These are phyloP conservation scores for Fusarium incarnatum DNA, from an alignment of 2,329 filamentous ascomycete species.

Conservation along the genomic window DNA sequence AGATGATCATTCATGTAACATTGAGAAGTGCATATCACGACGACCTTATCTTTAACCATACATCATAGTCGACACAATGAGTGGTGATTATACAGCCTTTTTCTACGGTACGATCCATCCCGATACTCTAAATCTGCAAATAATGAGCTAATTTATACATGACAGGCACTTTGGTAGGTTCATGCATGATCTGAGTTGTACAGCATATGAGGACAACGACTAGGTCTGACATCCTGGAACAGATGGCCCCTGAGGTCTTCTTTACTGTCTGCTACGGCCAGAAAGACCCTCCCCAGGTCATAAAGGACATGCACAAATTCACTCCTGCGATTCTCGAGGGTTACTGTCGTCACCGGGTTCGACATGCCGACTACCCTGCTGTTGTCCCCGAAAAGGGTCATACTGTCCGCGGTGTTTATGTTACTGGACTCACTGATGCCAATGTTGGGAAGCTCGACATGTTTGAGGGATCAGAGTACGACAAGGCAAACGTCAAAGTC, in stretches of 20 bases:
- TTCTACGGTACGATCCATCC: slow-evolving; percentile 64
- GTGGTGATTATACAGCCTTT: slow-evolving; percentile 61
- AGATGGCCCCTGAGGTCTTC: slow-evolving; percentile 89
- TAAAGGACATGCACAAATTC: slow-evolving; percentile 69
- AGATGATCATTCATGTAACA: not conserved
- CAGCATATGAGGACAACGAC: not conserved
- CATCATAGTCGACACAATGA: slow-evolving; percentile 50
- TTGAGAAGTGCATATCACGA: not conserved
- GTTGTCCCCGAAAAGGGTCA: slow-evolving; percentile 69
- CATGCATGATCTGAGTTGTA: not conserved
- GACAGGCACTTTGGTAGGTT: slow-evolving; percentile 52
- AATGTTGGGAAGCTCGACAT: slow-evolving; percentile 81
- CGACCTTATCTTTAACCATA: not conserved
- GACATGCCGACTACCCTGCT: slow-evolving; percentile 81
- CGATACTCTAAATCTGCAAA: too few species aligned
- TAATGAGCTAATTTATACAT: not conserved
- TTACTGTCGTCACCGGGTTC: slow-evolving; percentile 78
- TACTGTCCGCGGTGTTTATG: slow-evolving; percentile 79
- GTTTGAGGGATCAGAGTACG: slow-evolving; percentile 85
- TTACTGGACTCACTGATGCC: slow-evolving; percentile 80
- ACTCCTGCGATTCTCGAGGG: slow-evolving; percentile 80
- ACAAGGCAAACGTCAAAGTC: slow-evolving; percentile 65
- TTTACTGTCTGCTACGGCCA: slow-evolving; percentile 82
- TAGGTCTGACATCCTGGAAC: slow-evolving; percentile 39
- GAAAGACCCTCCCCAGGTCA: slow-evolving; percentile 59